phyloP scores from a whole-genome alignment of 176 grass and related monocot species.

The Miscanthus lutarioriparius region DNA sequence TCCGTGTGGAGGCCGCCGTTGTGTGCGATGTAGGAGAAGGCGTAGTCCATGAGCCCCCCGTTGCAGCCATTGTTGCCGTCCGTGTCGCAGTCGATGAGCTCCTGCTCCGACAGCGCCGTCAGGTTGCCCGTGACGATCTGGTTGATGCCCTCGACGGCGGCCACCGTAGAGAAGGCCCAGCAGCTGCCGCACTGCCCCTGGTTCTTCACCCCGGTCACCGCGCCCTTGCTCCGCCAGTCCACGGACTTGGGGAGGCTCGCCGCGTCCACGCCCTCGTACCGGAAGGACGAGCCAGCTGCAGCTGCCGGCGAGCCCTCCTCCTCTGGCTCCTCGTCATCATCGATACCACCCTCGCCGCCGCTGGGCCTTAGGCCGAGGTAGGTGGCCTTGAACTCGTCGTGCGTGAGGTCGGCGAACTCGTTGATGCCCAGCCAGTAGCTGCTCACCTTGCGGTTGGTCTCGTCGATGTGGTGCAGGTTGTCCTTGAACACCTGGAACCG shows the following conservation, averaged over 20 bases:
- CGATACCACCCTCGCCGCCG: neutral
- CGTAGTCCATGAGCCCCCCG: conserved; percentile 62
- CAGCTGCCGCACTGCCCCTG: conserved; percentile 93
- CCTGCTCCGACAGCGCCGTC: conserved; percentile 43
- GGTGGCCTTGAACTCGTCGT: conserved; percentile 14
- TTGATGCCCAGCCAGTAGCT: conserved; percentile 68
- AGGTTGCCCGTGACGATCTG: conserved; percentile 20
- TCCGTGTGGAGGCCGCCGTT: conserved; percentile 64
- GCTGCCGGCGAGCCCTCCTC: neutral
- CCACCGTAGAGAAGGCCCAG: conserved; percentile 92
- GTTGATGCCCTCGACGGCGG: conserved; percentile 17
- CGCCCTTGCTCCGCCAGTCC: conserved; percentile 79
- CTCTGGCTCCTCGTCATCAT: neutral
- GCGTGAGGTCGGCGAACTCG: conserved; percentile 14
- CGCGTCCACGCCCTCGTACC: neutral
- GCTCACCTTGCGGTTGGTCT: conserved; percentile 57
- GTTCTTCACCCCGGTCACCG: conserved; percentile 78
- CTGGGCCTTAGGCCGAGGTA: neutral
- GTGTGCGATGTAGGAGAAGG: conserved; percentile 67
- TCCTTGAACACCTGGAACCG: conserved; percentile 80
- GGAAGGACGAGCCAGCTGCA: no score
- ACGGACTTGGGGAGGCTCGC: conserved; percentile 4
- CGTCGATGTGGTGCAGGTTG: conserved; percentile 79
- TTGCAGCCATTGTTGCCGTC: conserved; percentile 69
- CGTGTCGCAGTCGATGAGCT: conserved; percentile 69